Conservation (phyloP, 768 basidiomycete species). For the Pleurotus tuber-regium region DNA sequence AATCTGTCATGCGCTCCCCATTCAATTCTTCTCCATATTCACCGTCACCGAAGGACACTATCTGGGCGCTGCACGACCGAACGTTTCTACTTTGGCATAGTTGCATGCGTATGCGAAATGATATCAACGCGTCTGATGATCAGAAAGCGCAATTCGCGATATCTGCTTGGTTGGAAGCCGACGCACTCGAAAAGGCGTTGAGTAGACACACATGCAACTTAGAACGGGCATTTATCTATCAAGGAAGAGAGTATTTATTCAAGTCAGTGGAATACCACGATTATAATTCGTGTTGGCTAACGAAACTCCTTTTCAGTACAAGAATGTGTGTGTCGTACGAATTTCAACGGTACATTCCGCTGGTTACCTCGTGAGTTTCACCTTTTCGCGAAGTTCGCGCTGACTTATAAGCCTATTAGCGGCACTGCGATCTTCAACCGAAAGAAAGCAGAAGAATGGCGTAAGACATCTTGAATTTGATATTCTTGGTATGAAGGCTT, state of each 20-base stretch:
- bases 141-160: constrained; percentile 63
- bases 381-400: not conserved
- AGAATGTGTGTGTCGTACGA: constrained; percentile 71
- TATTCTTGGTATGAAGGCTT: constrained; percentile 9
- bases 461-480: constrained; percentile 42
- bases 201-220: constrained; percentile 64
- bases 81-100: constrained; percentile 71
- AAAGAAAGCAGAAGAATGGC: constrained; percentile 63
- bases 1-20: constrained; percentile 44
- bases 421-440: constrained; percentile 47
- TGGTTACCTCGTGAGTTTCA: constrained; percentile 49
- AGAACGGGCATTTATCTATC: constrained; percentile 66
- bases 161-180: constrained; percentile 69
- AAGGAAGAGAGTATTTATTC: constrained; percentile 73
- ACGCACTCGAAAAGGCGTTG: constrained; percentile 60
- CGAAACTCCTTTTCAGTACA: constrained; percentile 38
- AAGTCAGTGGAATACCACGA: constrained; percentile 47
- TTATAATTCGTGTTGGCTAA: constrained; percentile 4
- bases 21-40: constrained; percentile 14
- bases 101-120: constrained; percentile 60
- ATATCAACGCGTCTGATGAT: constrained; percentile 34
- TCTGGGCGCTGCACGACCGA: constrained; percentile 76
- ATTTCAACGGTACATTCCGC: constrained; percentile 62
- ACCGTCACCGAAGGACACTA: constrained; percentile 54
- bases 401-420: constrained; percentile 28